These are phyloP conservation scores for Fusarium sp. DNA, from an alignment of 2,329 filamentous ascomycete species.

Conservation along the genomic window DNA sequence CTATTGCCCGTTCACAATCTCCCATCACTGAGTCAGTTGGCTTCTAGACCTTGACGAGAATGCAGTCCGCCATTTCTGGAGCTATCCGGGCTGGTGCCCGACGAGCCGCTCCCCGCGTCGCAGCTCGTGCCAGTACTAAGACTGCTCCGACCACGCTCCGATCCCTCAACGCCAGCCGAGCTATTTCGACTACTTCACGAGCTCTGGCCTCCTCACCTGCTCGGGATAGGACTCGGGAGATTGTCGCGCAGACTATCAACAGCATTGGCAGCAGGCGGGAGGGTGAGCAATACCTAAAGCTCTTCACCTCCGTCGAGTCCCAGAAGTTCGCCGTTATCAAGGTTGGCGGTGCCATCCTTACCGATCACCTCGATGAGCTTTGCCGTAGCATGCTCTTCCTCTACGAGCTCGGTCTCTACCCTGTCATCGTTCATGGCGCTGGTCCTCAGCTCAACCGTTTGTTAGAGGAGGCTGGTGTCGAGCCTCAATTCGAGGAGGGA, in stretches of 20 bases:
- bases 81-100: constrained; percentile 62
- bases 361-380: constrained; percentile 92
- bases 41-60: constrained; percentile 47
- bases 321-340: constrained; percentile 99
- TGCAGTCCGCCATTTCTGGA: constrained; percentile 62
- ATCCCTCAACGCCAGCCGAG: constrained; percentile 48
- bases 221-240: constrained; percentile 54
- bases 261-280: constrained; percentile 97
- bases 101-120: constrained; percentile 55
- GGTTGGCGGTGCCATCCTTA: constrained; percentile 95
- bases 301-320: constrained; percentile 96
- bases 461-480: constrained; percentile 90
- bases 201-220: constrained; percentile 38
- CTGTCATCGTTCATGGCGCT: constrained; percentile 94
- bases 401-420: constrained; percentile 94
- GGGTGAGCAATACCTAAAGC: constrained; percentile 96
- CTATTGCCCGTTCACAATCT: constrained; percentile 22
- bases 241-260: constrained; percentile 76
- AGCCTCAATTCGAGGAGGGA: constrained; percentile 96
- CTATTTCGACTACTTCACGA: constrained; percentile 46
- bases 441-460: constrained; percentile 96
- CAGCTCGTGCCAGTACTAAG: constrained; percentile 35
- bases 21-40: constrained; percentile 45
- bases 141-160: constrained; percentile 47
- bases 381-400: constrained; percentile 92